phyloP scores from a whole-genome alignment of 441 rosid species.

The Brassica balearica region DNA sequence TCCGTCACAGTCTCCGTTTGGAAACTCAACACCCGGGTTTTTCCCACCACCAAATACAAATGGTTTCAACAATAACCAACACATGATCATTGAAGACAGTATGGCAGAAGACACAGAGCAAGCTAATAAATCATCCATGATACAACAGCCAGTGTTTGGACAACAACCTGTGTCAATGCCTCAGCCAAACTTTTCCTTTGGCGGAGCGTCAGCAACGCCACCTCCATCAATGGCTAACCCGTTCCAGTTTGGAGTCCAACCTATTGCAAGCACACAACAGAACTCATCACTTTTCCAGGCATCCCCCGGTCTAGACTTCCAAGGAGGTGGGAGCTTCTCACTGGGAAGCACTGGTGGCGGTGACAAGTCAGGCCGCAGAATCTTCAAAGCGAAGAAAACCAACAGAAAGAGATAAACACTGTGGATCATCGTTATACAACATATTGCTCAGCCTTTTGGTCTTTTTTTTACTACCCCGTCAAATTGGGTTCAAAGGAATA shows the following conservation, averaged over 20 bases:
- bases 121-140: slow-evolving; percentile 52
- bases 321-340: slow-evolving; percentile 77
- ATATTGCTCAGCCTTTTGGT: not conserved
- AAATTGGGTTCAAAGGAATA: too few species aligned
- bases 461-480: too few species aligned
- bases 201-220: slow-evolving; percentile 37
- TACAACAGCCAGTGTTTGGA: slow-evolving; percentile 51
- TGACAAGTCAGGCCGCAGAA: slow-evolving; percentile 75
- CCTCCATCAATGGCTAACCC: slow-evolving; percentile 55
- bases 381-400: slow-evolving; percentile 56
- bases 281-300: slow-evolving; percentile 67
- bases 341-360: slow-evolving; percentile 79
- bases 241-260: slow-evolving; percentile 76
- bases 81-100: slow-evolving; percentile 89
- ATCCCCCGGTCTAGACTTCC: slow-evolving; percentile 64
- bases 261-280: slow-evolving; percentile 48
- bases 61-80: slow-evolving; percentile 61
- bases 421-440: not conserved
- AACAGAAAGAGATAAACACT: slow-evolving; percentile 50
- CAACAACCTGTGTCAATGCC: slow-evolving; percentile 51
- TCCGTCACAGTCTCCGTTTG: slow-evolving; percentile 53
- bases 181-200: slow-evolving; percentile 35
- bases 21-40: slow-evolving; percentile 53
- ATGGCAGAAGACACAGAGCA: slow-evolving; percentile 93
- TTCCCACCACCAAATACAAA: slow-evolving; percentile 36